Base-by-base conservation (phyloP, 2,329 filamentous ascomycete species). In the Paecilomyces niveus region DNA sequence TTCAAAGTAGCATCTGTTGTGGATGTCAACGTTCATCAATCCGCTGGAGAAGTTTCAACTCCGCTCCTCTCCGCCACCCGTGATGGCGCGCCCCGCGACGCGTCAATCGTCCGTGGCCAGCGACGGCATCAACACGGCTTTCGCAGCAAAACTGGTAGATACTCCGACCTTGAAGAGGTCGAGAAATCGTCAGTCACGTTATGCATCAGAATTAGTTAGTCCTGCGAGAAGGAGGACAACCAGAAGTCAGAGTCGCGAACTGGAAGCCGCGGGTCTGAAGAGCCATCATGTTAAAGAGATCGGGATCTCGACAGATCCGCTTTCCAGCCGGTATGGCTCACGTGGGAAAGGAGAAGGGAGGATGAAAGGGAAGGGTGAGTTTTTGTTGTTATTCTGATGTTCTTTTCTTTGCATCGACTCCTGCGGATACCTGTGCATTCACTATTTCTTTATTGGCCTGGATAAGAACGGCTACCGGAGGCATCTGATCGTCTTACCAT, bases 231-330 rank as follows among this genome's bases (percentile, higher is more conserved):
- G 61, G 52, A 65, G 75, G 54, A 62, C 70, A 22, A 75, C 74
- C 6, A 68, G 75, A 56, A 77, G 75, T 56, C 69, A 68, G 56
- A 78, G 75, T 62, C 69, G 69, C 21, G 72, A 76, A 45, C 59
- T 69, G 9, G 70, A 64, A 49, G 54, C 60, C 7, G 54, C 55
- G 53, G 49, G 24, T 3, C 54, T 26, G 53, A 39, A 51, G 29
- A 57, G 53, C 45, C 52, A 58, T 56, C 52, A 58, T 56, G 60
- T 18, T 45, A 45, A 18, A 45, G 5, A 45, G n/a, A 53, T 26
- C 32, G 32, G 18, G 26, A 32, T 51, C 52, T 51, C 18, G 18
- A 22, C 11, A 22, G 18, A 7, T 26, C 3, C 24, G 32, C 22
- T 15, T 6, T 21, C 8, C 24, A 9, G 10, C 6, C 31, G 54